Evolutionary conservation across 73 alveolate species (phyloP), one percentile per base, ranked within the genome.

Genomic region (Symbiodinium natans): DNA sequence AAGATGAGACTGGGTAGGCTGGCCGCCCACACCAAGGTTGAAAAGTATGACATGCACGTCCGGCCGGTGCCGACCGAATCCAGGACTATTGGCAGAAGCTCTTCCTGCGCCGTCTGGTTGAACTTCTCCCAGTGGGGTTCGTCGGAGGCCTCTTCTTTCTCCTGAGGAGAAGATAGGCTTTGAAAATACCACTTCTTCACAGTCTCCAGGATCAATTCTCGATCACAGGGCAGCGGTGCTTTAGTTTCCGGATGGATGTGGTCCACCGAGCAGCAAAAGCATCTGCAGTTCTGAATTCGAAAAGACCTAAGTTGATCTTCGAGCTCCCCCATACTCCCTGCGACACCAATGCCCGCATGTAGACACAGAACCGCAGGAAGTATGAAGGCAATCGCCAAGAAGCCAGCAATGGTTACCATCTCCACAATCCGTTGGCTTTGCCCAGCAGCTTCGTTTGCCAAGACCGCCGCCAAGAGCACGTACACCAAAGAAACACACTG

Each of bases 191-290:
- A 63, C 77, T 27, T 63, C 77, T 63, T 63, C 77, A 63, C 77
- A 6, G 77, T 23, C 34, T 63, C 34, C 77, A 63, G 13, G 77
- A 63, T 63, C 77, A 63, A 21, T 27, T 63, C 77, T 63, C 77
- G 77, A 63, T 63, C 77, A 63, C 77, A 63, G 77, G 77, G 77
- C 40, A 63, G 77, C 13, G 77, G 77, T 63, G 77, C 77, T 63
- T 63, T 63, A 23, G 77, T 63, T 63, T 63, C 36, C 77, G 77
- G 77, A 63, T 63, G 77, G 77, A 63, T 63, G 25, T 63, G 77
- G 77, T 27, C 77, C 77, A 63, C 77, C 36, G 77, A 63, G 77
- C 77, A 63, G 77, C 77, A 63, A 63, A 63, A 63, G 34, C 77
- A 63, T 63, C 34, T 63, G 77, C 77, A 63, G 77, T 1, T 63